A percentile compares a stretch with the other conserved stretches of the same genome.
Evolutionary conservation across 345 rosid genomes (phyloP).

Genomic region (Balakata baccata): DNA sequence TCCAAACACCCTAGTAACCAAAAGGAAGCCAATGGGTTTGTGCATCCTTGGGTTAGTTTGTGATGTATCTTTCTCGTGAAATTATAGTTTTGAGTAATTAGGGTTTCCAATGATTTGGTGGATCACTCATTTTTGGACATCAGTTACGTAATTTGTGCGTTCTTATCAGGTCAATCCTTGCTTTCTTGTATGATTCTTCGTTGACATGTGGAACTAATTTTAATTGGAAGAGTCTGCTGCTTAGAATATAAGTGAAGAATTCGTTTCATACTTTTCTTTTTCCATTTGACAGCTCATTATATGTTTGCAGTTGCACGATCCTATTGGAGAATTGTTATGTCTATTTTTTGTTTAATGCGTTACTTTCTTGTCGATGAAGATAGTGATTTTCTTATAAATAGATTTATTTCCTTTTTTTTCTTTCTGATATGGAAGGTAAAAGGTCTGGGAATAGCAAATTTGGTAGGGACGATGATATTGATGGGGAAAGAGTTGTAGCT

Average conservation of each 20-base stretch:
- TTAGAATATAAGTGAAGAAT: background rate
- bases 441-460: slow-evolving; percentile 25
- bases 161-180: background rate
- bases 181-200: background rate
- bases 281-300: background rate
- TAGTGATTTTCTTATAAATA: background rate
- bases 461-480: slow-evolving; percentile 13
- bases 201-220: background rate
- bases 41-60: background rate
- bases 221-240: background rate
- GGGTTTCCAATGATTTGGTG: slow-evolving; percentile 14
- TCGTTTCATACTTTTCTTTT: background rate
- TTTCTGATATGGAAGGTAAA: slow-evolving; percentile 3
- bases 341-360: background rate
- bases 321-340: background rate
- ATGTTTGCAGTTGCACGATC: background rate
- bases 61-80: background rate
- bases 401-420: no score
- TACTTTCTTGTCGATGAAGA: background rate
- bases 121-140: background rate
- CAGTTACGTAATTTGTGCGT: background rate
- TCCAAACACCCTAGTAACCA: no score
- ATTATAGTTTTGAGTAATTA: background rate
- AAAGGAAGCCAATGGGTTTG: background rate
- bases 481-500: slow-evolving; percentile 21